Conservation (phyloP, 2,329 filamentous ascomycete genomes). For the Curvularia verruculosa region DNA sequence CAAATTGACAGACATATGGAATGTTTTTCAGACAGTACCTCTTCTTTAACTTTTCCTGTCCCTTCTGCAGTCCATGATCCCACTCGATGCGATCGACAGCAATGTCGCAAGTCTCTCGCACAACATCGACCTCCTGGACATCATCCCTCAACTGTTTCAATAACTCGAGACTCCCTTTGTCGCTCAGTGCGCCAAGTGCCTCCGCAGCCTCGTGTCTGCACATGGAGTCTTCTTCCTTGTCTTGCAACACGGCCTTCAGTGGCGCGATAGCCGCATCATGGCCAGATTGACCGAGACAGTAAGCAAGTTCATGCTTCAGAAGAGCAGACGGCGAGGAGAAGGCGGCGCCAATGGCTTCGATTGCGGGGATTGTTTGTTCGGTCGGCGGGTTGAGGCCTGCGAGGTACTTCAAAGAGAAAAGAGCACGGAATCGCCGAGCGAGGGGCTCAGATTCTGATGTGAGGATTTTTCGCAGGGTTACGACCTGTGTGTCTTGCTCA, state of each 20-base stretch:
- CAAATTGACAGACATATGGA: neutral
- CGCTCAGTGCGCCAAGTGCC: conserved; percentile 85
- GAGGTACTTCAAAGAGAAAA: conserved; percentile 96
- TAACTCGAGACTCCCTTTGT: conserved; percentile 73
- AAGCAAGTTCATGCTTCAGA: conserved; percentile 95
- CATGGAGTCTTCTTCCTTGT: conserved; percentile 89
- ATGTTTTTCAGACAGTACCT: conserved; percentile 63
- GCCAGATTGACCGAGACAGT: conserved; percentile 91
- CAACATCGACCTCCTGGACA: conserved; percentile 74
- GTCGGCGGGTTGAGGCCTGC: conserved; percentile 69
- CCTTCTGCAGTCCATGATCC: conserved; percentile 70
- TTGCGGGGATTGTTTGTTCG: conserved; percentile 65
- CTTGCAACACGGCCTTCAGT: conserved; percentile 74
- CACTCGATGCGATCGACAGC: conserved; percentile 93
- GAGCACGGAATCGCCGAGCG: conserved; percentile 87
- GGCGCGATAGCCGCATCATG: conserved; percentile 76
- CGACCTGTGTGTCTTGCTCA: conserved; percentile 57
- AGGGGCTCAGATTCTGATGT: conserved; percentile 81
- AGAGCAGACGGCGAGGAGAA: conserved; percentile 86
- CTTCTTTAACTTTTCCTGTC: conserved; percentile 74
- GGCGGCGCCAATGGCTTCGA: conserved; percentile 83
- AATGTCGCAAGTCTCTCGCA: conserved; percentile 97
- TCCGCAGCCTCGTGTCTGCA: conserved; percentile 96
- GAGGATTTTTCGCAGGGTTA: conserved; percentile 74
- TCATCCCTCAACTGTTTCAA: conserved; percentile 77